These are phyloP conservation scores for Debaryomyces coudertii DNA, from an alignment of 1,139 yeast species.

Conservation along the genomic window DNA sequence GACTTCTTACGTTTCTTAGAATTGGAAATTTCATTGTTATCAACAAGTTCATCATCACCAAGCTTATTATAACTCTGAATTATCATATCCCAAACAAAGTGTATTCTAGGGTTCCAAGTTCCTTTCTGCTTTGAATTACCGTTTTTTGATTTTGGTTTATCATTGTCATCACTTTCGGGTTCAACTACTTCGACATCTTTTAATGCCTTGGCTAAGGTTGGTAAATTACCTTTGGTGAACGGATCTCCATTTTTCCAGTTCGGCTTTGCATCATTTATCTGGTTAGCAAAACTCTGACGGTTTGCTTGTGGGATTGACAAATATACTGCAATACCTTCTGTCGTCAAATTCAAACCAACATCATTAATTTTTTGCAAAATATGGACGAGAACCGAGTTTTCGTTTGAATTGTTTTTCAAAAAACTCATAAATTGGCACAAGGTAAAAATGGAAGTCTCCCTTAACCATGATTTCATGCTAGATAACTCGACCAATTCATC, in stretches of 20 bases:
- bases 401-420: slow-evolving; percentile 12
- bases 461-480: slow-evolving; percentile 74
- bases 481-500: slow-evolving; percentile 61
- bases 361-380: slow-evolving; percentile 51
- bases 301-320: slow-evolving; percentile 46
- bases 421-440: slow-evolving; percentile 53
- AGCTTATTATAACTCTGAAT: slow-evolving; percentile 42
- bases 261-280: slow-evolving; percentile 31
- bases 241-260: slow-evolving; percentile 80
- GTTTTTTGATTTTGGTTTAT: slow-evolving; percentile 23
- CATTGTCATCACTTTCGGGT: slow-evolving; percentile 35
- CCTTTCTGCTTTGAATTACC: slow-evolving; percentile 53
- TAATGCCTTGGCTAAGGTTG: slow-evolving; percentile 62
- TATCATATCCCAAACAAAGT: slow-evolving; percentile 81
- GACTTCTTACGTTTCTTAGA: slow-evolving; percentile 33
- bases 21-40: slow-evolving; percentile 18
- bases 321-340: slow-evolving; percentile 82
- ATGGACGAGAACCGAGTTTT: slow-evolving; percentile 29
- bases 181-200: slow-evolving; percentile 55
- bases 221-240: slow-evolving; percentile 65
- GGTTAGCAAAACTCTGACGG: slow-evolving; percentile 29
- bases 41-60: slow-evolving; percentile 16
- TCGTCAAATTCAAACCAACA: slow-evolving; percentile 60
- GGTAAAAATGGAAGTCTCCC: slow-evolving; percentile 79
- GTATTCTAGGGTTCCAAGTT: slow-evolving; percentile 77